These are phyloP conservation scores for Astrothelium macrocarpum DNA, from an alignment of 495 filamentous ascomycete genomes.

Conservation along the genomic window DNA sequence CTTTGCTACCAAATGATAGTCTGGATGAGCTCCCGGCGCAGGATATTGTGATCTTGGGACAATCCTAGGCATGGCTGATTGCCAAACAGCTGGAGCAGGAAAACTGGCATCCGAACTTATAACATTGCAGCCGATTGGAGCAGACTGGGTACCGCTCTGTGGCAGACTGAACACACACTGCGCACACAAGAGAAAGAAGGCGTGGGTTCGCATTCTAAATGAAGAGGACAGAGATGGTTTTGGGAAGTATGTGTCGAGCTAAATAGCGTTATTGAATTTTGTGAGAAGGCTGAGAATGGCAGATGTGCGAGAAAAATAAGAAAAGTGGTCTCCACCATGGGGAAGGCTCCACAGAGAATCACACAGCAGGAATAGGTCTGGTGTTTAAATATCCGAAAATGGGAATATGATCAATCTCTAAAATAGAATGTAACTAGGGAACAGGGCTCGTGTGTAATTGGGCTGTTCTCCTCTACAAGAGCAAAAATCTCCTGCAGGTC, in stretches of 20 bases:
- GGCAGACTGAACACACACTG: neutral
- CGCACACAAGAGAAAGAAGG: neutral
- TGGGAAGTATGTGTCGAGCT: neutral
- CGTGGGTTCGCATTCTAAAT: neutral
- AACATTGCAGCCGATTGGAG: neutral
- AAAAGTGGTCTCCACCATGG: neutral
- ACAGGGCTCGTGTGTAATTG: neutral
- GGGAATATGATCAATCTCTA: neutral
- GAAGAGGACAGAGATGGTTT: neutral
- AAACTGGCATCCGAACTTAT: neutral
- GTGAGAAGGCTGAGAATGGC: neutral
- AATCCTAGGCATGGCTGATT: neutral
- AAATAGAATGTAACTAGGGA: neutral
- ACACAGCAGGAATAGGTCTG: neutral
- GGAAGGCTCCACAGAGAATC: neutral
- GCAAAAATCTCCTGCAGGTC: neutral
- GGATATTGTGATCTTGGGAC: neutral
- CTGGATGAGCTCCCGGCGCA: neutral
- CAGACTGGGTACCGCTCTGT: neutral
- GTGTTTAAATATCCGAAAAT: neutral
- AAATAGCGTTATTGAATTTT: neutral
- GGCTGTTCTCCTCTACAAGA: neutral
- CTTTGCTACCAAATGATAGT: neutral
- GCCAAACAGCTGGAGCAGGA: neutral
- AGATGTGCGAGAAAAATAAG: neutral